Evolutionary conservation across 2,329 filamentous ascomycete genomes (phyloP), one percentile per base, ranked within the genome.

Genomic region (Fusarium paranaense): DNA sequence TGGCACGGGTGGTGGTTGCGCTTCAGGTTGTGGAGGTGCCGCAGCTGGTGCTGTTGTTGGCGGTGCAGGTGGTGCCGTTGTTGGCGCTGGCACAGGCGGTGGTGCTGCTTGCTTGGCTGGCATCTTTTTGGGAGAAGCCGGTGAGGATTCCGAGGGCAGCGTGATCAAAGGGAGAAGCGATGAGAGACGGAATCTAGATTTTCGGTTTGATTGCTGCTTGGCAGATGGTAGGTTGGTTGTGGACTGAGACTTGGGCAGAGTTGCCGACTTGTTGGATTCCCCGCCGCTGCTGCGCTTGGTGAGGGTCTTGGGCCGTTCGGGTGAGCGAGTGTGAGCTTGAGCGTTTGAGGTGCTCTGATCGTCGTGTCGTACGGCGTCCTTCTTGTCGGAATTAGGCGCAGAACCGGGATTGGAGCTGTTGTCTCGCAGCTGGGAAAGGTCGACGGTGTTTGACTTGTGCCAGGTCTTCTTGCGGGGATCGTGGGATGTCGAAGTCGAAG

Each of bases 121-220:
- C 18, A 64, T 70, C 64, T 67, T 81, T 45, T 70, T 74, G 38
- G 79, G 61, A 50, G 73, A 64, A 63, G 74, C 72, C 37, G 72
- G 64, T 38, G 71, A 58, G 37, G 77, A 64, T 71, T 83, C 82
- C 79, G 78, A 71, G 47, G 80, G 78, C 65, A 80, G 62, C 56
- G 81, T 84, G 79, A 85, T 83, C 74, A 81, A 80, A 57, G 82
- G 83, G 56, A 84, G 75, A 47, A 84, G 76, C 22, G 81, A 79
- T 47, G 82, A 83, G 50, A 83, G 69, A 67, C 83, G 82, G 42
- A 78, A 81, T 63, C 76, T 80, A 35, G 83, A 80, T 74, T 81
- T 83, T 73, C 78, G 80, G 47, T 64, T 71, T 50, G 74, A 69
- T 5, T 65, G 61, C 6, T 65, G 61, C 30, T 71, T 75, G 18